These are phyloP conservation scores for Phoenix roebelenii DNA, from an alignment of 176 grass and related monocot genomes.

Conservation along the genomic window DNA sequence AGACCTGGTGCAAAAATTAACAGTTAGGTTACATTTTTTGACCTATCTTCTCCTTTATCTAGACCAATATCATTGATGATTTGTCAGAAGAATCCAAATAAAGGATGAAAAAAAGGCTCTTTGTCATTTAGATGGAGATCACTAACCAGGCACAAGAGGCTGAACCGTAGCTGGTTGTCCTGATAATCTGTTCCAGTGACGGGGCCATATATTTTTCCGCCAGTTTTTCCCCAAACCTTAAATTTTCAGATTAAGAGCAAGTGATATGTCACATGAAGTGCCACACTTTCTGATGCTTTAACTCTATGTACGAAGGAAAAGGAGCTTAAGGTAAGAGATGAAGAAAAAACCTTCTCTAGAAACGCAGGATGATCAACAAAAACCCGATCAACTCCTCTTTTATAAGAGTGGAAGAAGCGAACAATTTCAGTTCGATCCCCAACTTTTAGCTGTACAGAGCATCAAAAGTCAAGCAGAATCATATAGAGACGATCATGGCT, in stretches of 20 bases:
- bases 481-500: too few species aligned
- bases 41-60: too few species aligned
- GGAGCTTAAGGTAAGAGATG: background rate
- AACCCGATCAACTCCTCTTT: constrained; percentile 88
- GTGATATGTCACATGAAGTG: background rate
- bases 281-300: background rate
- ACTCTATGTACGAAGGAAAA: background rate
- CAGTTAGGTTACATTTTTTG: too few species aligned
- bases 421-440: constrained; percentile 53
- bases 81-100: too few species aligned
- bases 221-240: constrained; percentile 94
- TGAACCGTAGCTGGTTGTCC: constrained; percentile 88
- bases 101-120: background rate
- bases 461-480: background rate
- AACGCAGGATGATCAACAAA: constrained; percentile 87
- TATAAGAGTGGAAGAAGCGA: constrained; percentile 81
- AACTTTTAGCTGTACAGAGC: constrained; percentile 49
- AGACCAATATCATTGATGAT: too few species aligned
- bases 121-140: too few species aligned
- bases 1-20: too few species aligned
- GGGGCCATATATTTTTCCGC: constrained; percentile 90
- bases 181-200: constrained; percentile 52
- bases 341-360: constrained; percentile 63
- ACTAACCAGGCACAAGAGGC: constrained; percentile 77
- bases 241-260: constrained; percentile 8